Evolutionary conservation across 805 yeast genomes (phyloP), one percentile per base, ranked within the genome.

Genomic region (Cyberlindnera saturnus): DNA sequence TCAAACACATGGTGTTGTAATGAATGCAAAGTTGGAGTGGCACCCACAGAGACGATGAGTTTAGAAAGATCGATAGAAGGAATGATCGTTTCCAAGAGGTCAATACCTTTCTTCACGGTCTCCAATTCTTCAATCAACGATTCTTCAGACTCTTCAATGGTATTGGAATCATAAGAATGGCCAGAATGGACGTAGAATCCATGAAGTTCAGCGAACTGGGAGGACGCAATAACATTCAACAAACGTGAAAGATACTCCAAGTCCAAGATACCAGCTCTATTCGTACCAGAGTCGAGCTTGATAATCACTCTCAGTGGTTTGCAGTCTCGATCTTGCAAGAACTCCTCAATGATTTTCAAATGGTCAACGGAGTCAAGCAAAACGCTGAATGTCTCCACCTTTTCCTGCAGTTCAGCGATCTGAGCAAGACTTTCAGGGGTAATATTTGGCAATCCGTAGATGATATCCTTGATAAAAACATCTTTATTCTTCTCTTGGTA

Each of bases 101-200:
- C 52, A 5, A 73, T 75, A 2, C 88, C 91, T 9, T 57, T 57
- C 48, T 77, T 73, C 4, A 77, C 86, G 32, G 76, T 73, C 5
- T 55, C 56, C 32, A 85, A 68, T 53, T 86, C 95, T 20, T 73
- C 73, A n/a, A 74, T 38, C 31, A 86, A 60, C 32, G 61, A 67
- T 3, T 54, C 56, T 41, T 69, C 69, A 0, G 86, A 85, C 28
- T 70, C 70, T 1, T 66, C 66, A 26, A 64, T 57, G 15, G 70
- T 61, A 6, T 62, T 60, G 0, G 82, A 66, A 1, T 65, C 64
- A 55, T 86, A 86, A 0, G 90, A 80, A 56, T 81, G 86, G 3
- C 95, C 95, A 1, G 88, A 86, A 63, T 86, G 93, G 33, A 85
- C 80, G 60, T 86, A 86, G 52, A 85, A 76, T 0, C 95, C 95